Evolutionary conservation across 2,329 filamentous ascomycete species (phyloP), one percentile per base, ranked within the genome.

Genomic region (Alternaria gaisen): DNA sequence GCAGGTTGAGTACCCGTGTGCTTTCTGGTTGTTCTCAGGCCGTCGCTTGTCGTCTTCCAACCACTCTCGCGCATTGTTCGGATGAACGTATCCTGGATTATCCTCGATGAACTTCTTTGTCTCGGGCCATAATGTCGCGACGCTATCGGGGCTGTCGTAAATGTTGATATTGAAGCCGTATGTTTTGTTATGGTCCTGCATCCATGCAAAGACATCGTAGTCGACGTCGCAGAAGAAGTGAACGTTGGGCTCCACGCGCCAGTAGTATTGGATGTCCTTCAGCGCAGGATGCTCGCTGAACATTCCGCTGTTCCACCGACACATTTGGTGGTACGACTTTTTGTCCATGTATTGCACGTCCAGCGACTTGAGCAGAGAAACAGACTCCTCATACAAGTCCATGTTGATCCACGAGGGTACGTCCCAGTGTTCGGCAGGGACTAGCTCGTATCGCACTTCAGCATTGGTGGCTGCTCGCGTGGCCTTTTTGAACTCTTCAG

Each of bases 181-280:
- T 4, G 94, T 98, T 82, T 98, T 97, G 84, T 99, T 97, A 83
- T 96, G 88, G 80, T 99, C 95, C 72, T 92, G 88, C 95, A 99
- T 97, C 83, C 93, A 99, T 66, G 91, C 90, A 85, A 99, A 99
- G 53, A 99, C 91, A 76, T 99, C 95, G 81, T 99, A 99, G 81
- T 99, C 95, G 64, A 99, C 86, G 72, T 98, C 92, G 84, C 95
- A 99, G 86, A 97, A 99, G 85, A 98, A 99, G 81, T 97, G 93
- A 43, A 99, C 95, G 68, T 98, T 97, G 53, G 95, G 95, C 79
- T 99, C 95, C 48, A 99, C 95, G 60, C 95, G 92, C 95, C 95
- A 99, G 85, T 99, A 99, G 84, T 92, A 99, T 69, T 93, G 91
- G 66, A 87, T 88, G 72, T 95, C 81, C 67, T 88, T 84, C 58